A percentile compares a stretch with the other conserved stretches of the same genome.
These are phyloP conservation scores for Lecanosticta acicola DNA, from an alignment of 2,329 filamentous ascomycete genomes.

Conservation along the genomic window DNA sequence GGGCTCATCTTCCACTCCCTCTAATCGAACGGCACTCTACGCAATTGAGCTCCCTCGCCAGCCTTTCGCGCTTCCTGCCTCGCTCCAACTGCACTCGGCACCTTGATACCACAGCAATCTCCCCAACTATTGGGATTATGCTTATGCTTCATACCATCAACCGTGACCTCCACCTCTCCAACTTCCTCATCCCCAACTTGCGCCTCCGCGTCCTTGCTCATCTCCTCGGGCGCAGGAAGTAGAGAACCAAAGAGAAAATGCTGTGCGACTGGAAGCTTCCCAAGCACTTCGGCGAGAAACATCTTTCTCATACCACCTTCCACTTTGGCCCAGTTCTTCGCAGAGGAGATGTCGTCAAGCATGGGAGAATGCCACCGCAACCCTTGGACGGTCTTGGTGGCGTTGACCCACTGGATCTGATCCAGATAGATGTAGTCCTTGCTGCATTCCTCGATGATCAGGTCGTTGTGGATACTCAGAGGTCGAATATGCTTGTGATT, in stretches of 20 bases:
- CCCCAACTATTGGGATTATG: constrained; percentile 69
- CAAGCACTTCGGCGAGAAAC: constrained; percentile 88
- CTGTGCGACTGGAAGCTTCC: constrained; percentile 96
- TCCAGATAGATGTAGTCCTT: constrained; percentile 84
- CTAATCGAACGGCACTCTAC: constrained; percentile 77
- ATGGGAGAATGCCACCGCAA: constrained; percentile 95
- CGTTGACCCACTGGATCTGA: constrained; percentile 90
- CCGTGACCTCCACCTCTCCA: constrained; percentile 58
- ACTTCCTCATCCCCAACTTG: constrained; percentile 45
- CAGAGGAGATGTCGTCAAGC: constrained; percentile 93
- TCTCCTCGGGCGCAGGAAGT: constrained; percentile 71
- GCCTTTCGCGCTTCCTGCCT: constrained; percentile 81
- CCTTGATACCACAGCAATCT: constrained; percentile 96
- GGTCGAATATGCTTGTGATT: constrained; percentile 58
- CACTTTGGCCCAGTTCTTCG: constrained; percentile 86
- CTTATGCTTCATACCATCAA: constrained; percentile 55
- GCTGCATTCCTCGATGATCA: constrained; percentile 80
- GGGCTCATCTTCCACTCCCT: too few relatives aligned
- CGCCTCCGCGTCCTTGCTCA: constrained; percentile 61
- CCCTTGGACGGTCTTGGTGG: constrained; percentile 91
- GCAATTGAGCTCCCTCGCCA: constrained; percentile 55
- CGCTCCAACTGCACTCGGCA: constrained; percentile 88
- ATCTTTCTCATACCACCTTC: constrained; percentile 94
- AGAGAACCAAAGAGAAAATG: constrained; percentile 92
- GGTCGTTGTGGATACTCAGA: constrained; percentile 71